A percentile compares a stretch with the other conserved stretches of the same genome.
phyloP scores from a whole-genome alignment of 352 stramenopile genomes.

The Phytophthora colocasiae region DNA sequence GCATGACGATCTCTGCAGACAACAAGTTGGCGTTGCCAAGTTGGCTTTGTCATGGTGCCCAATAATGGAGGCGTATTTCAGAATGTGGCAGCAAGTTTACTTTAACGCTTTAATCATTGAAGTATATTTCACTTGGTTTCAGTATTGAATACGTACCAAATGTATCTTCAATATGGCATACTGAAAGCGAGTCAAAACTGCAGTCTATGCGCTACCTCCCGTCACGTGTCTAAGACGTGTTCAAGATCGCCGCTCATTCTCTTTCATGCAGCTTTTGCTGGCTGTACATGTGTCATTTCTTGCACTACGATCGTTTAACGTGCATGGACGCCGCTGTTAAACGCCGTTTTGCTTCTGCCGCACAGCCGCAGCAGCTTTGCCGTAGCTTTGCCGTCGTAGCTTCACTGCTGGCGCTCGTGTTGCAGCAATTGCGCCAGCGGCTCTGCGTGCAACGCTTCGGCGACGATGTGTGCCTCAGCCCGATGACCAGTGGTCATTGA shows the following conservation, averaged over 20 bases:
- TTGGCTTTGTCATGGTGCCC: too few relatives aligned
- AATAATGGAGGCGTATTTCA: too few relatives aligned
- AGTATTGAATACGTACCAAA: not conserved
- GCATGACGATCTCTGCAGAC: not conserved
- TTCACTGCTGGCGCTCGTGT: not conserved
- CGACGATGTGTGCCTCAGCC: constrained; percentile 5
- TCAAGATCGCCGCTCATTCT: too few relatives aligned
- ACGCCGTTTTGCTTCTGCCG: not conserved
- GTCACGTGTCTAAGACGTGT: too few relatives aligned
- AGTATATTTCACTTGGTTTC: not conserved
- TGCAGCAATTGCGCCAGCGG: constrained; percentile 7
- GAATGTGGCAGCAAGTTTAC: too few relatives aligned
- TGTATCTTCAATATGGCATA: not conserved
- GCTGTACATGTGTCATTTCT: not conserved
- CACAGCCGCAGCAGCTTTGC: not conserved
- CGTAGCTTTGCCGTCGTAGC: not conserved
- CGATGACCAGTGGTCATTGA: too few relatives aligned
- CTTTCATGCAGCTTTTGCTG: too few relatives aligned
- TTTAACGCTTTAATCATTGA: too few relatives aligned
- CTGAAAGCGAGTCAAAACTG: not conserved
- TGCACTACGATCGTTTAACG: not conserved
- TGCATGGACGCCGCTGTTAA: not conserved
- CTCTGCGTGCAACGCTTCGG: not conserved
- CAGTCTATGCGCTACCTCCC: too few relatives aligned
- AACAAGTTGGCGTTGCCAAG: not conserved